phyloP scores from a whole-genome alignment of 192 early-diverging fungal genomes.

The Linnemannia exigua region DNA sequence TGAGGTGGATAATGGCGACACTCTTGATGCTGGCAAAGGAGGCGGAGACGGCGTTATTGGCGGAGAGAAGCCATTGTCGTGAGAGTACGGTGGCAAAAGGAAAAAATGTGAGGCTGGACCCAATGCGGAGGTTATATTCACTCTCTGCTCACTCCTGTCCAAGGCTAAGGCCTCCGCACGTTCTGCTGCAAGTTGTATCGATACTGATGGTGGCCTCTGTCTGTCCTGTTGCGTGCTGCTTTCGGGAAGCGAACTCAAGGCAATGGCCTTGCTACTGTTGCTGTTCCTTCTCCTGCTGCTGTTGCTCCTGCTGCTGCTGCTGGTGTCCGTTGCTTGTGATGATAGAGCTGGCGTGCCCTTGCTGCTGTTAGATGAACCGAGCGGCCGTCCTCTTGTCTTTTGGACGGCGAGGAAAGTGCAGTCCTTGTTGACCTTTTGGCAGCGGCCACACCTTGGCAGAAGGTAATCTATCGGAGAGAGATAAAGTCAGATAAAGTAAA shows the following conservation, averaged over 20 bases:
- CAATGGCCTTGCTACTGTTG: neutral
- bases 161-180: neutral
- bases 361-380: neutral
- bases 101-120: neutral
- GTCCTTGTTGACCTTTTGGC: neutral
- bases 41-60: neutral
- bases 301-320: neutral
- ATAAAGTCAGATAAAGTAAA: neutral
- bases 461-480: neutral
- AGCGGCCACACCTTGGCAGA: neutral
- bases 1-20: neutral
- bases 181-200: neutral
- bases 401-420: neutral
- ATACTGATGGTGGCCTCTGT: neutral
- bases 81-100: neutral
- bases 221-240: neutral
- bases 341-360: neutral
- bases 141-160: neutral
- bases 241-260: neutral
- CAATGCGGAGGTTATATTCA: neutral
- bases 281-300: neutral
- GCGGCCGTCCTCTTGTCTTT: neutral
- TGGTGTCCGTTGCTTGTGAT: neutral
- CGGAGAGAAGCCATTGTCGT: neutral
- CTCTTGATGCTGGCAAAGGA: neutral